phyloP scores from a whole-genome alignment of 1,284 basidiomycete species.

The Pseudozyma tsukubaensis region DNA sequence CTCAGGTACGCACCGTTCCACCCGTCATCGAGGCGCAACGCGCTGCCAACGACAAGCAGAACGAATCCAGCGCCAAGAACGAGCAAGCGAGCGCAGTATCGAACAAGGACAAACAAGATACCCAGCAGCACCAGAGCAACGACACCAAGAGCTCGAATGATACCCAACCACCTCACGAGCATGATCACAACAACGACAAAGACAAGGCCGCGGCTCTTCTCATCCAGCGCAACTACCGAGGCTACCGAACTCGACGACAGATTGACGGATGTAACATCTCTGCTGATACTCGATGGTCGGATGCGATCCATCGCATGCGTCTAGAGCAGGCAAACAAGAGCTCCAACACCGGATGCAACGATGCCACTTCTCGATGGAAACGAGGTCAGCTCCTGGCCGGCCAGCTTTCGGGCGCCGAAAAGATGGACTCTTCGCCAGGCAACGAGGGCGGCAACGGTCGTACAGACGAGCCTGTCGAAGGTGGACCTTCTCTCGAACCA shows the following conservation, averaged over 20 bases:
- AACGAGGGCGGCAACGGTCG: conserved; percentile 18
- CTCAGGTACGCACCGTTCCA: conserved; percentile 38
- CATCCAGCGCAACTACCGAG: conserved; percentile 61
- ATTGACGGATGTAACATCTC: conserved; percentile 56
- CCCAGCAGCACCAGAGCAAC: neutral
- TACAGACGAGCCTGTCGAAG: conserved; percentile 36
- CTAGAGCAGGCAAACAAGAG: conserved; percentile 51
- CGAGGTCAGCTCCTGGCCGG: conserved; percentile 55
- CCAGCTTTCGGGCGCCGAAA: conserved; percentile 49
- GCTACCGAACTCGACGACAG: conserved; percentile 50
- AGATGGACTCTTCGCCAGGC: conserved; percentile 26
- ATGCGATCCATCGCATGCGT: conserved; percentile 50
- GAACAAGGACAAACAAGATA: conserved; percentile 4
- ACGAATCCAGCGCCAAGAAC: neutral
- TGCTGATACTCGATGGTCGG: conserved; percentile 55
- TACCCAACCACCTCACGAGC: conserved; percentile 14
- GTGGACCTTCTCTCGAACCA: conserved; percentile 42
- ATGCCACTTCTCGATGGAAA: conserved; percentile 53
- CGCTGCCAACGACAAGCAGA: neutral
- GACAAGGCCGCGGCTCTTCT: conserved; percentile 48
- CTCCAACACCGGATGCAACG: conserved; percentile 45
- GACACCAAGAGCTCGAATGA: too few species aligned
- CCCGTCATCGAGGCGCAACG: conserved; percentile 33
- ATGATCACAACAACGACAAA: conserved; percentile 38
- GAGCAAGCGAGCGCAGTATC: neutral